A percentile compares a stretch with the other conserved stretches of the same genome.
phyloP scores from a whole-genome alignment of 2,329 filamentous ascomycete genomes.

The Trichoderma hamatum region DNA sequence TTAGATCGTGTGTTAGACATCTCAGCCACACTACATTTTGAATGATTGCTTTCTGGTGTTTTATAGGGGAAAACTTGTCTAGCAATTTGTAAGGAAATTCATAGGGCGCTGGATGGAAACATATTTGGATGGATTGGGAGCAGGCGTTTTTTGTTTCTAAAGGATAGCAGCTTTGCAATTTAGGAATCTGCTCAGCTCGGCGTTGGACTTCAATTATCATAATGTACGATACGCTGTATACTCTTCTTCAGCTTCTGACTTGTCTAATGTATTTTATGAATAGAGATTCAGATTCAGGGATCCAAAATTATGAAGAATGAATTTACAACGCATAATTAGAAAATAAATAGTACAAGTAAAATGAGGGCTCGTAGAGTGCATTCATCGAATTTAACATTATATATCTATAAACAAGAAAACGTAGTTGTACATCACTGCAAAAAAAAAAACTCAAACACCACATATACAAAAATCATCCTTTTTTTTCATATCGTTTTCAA shows the following conservation, averaged over 20 bases:
- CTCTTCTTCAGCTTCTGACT: neutral
- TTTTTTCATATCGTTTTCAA: neutral
- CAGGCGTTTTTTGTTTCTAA: neutral
- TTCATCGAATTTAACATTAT: neutral
- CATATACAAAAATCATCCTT: neutral
- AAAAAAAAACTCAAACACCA: neutral
- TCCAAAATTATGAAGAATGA: too few species aligned
- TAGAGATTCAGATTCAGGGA: neutral
- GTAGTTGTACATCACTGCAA: neutral
- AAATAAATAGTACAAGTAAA: too few species aligned
- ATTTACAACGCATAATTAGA: too few species aligned
- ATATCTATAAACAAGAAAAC: neutral
- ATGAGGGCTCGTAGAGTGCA: neutral
- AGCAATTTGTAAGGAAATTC: neutral
- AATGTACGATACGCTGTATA: neutral
- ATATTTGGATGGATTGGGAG: neutral
- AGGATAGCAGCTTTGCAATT: neutral
- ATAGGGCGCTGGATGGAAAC: neutral
- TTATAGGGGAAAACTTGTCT: neutral
- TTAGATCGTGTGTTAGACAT: constrained; percentile 4
- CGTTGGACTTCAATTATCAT: neutral
- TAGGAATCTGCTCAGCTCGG: neutral
- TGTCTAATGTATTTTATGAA: neutral
- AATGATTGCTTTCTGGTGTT: neutral
- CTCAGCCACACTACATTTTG: constrained; percentile 10